Conservation (phyloP, 768 basidiomycete species). For the Suillus cothurnatus region DNA sequence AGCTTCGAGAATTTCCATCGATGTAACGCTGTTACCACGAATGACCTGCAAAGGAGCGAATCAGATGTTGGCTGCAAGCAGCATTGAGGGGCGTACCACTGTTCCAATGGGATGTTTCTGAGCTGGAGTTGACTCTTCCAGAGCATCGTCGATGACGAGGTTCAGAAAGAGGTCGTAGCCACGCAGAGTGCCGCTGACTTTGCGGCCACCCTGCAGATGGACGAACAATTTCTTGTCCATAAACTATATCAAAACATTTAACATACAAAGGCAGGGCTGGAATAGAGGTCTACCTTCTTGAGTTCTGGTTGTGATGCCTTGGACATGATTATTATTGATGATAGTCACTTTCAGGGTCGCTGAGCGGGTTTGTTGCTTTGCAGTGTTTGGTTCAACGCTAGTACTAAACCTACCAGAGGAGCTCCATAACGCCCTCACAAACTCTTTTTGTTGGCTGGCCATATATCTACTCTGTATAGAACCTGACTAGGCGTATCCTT, state of each 20-base stretch:
- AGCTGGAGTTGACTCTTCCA: slow-evolving; percentile 88
- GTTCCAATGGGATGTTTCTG: slow-evolving; percentile 92
- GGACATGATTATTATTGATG: slow-evolving; percentile 57
- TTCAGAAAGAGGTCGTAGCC: slow-evolving; percentile 99
- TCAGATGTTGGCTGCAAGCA: not conserved
- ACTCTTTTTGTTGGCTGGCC: not conserved
- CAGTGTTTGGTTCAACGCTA: slow-evolving; percentile 29
- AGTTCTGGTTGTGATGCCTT: slow-evolving; percentile 97
- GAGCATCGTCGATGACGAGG: slow-evolving; percentile 93
- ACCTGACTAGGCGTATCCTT: not conserved
- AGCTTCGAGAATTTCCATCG: slow-evolving; percentile 87
- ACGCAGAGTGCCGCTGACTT: slow-evolving; percentile 92
- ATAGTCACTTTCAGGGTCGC: slow-evolving; percentile 7
- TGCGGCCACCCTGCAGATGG: slow-evolving; percentile 91
- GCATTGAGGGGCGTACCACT: slow-evolving; percentile 60
- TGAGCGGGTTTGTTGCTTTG: slow-evolving; percentile 29
- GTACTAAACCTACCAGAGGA: slow-evolving; percentile 8
- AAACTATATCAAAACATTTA: slow-evolving; percentile 54
- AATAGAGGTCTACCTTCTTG: slow-evolving; percentile 77
- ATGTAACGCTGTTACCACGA: slow-evolving; percentile 94
- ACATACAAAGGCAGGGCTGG: slow-evolving; percentile 6
- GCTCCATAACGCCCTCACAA: not conserved
- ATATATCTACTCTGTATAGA: slow-evolving; percentile 1
- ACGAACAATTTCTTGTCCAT: slow-evolving; percentile 99
- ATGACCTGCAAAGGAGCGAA: slow-evolving; percentile 65